Evolutionary conservation across 306 rosid genomes (phyloP), one percentile per base, ranked within the genome.

Genomic region (Mimosa pudica): DNA sequence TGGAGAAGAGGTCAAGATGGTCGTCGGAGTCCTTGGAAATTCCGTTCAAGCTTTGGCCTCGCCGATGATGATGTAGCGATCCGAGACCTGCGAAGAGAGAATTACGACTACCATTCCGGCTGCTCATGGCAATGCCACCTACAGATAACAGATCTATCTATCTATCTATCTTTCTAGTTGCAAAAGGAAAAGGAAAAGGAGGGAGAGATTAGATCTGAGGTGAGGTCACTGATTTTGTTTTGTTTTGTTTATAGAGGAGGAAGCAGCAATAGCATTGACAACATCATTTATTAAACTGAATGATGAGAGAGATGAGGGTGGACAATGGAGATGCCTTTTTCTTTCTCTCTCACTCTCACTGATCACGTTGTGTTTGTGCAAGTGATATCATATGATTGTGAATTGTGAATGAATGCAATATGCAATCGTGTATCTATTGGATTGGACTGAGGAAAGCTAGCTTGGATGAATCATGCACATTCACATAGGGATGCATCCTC

Each of bases 1-100:
- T 91, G 75, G 95, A 89, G 92, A 95, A 95, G 89, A 95, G 98
- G 89, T 95, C 98, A 72, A 92, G 86, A 76, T 72, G 84, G 42
- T 95, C 93, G 20, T 95, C 97, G 14, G 80, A 13, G 77, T 76
- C 82, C 71, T 81, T 77, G 55, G 55, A 73, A 61, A 47, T 20
- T 65, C 86, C 89, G 14, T 86, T 85, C 76, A 92, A 82, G 45
- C 90, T 89, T 2, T 44, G 89, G 24, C 88, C 94, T 49, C 97
- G 81, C 10, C 93, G 92, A 80, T 91, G 76, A 45, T 38, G 73
- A 12, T 66, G 71, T 12, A 85, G 86, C 49, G 93, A 88, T 61
- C 85, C 79, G 30, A 67, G 66, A 3, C 75, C 81, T 30, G 86
- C 88, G 66, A 82, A 48, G 6, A 90, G 80, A 72, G 97, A 86